Base-by-base conservation (phyloP, 176 grass and related monocot species). In the Hsuehochloa calcarea region DNA sequence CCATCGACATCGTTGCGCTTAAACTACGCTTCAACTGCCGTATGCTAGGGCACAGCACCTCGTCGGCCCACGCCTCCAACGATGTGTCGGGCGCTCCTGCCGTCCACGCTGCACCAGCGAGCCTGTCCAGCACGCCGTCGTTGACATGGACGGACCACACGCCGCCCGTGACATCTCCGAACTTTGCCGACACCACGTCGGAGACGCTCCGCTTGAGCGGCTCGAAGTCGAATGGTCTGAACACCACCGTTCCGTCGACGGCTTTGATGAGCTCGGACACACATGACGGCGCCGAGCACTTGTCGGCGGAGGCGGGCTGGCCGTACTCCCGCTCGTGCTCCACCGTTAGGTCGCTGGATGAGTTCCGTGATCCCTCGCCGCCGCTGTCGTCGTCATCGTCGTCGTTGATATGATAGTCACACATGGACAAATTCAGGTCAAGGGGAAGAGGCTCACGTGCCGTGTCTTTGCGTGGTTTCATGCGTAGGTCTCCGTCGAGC, bases 321-420 rank as follows among this genome's bases (percentile, higher is more conserved):
- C 47, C 77, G 60, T 84, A 88, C 16, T 91, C 89, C 34, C 86
- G 86, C 54, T 88, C 90, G 64, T 86, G 80, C 72, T 96, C 96
- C 56, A 92, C 86, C 40, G 96, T 99, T 10, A 99, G 83, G 67
- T 99, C 96, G 19, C 96, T 99, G 79, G 85, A 92, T 15, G 88
- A 91, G 52, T 87, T 91, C 37, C 81, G 73, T 12, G 91, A 92
- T 11, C 90, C 91, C 60, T 93, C 91, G 13, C 89, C 77, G 37
- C 82, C 68, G 25, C 83, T 85, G 13, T 80, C 82, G 17, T 95
- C 91, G 12, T 76, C 85, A 9, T 93, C 89, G 20, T 70, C 64
- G 26, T 80, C 85, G 0, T 77, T 51, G 25, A 63, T 59, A 3
- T 80, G 71, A 29, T 85, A 83, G 35, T 85, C 78, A 3, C 80